phyloP scores from a whole-genome alignment of 2,329 filamentous ascomycete species.

The Exophiala viscosa region DNA sequence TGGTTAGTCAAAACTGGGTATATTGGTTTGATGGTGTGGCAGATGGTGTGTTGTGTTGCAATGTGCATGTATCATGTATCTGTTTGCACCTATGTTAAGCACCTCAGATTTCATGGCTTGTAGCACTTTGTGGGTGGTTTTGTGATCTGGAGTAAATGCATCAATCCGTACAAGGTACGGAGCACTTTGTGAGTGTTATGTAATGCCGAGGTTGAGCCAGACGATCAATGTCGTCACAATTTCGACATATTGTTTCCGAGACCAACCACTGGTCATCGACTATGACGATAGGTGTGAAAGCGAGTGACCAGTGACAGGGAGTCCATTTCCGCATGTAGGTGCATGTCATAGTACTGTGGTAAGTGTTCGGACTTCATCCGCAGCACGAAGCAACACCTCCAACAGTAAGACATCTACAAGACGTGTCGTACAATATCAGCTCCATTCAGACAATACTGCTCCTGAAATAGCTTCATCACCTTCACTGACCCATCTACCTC shows the following conservation, averaged over 20 bases:
- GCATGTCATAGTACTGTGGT: no score
- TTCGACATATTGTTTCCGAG: slow-evolving; percentile 2
- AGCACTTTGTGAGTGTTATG: neutral
- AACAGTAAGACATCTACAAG: no score
- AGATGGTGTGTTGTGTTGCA: neutral
- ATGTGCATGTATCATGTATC: neutral
- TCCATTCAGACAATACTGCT: no score
- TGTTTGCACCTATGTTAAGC: neutral
- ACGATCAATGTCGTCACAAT: slow-evolving; percentile 7
- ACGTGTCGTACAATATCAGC: no score
- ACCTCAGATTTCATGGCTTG: no score
- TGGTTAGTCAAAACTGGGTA: neutral
- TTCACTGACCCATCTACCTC: no score
- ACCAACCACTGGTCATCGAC: neutral
- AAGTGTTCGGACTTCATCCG: no score
- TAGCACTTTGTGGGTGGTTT: neutral
- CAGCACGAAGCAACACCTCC: no score
- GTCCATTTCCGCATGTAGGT: no score
- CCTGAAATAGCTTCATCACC: no score
- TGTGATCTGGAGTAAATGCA: neutral
- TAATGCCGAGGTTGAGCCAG: neutral
- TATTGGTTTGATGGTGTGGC: neutral
- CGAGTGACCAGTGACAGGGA: no score
- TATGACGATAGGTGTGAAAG: neutral
- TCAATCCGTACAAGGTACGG: neutral